phyloP scores from a whole-genome alignment of 2,329 filamentous ascomycete genomes.

The Elsinoe fawcettii region DNA sequence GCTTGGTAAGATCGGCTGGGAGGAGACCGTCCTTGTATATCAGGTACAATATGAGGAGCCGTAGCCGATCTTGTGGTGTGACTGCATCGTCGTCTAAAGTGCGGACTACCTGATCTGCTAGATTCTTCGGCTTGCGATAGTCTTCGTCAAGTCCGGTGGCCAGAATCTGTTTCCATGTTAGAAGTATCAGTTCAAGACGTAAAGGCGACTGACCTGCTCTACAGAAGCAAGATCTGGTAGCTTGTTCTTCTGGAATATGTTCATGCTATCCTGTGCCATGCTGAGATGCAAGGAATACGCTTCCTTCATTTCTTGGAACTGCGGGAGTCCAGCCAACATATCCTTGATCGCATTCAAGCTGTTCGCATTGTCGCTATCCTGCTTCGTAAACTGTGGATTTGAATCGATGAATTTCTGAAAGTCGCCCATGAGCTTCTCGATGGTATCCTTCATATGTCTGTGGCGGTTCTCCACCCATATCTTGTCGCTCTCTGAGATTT shows the following conservation, averaged over 20 bases:
- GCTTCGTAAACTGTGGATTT: constrained; percentile 85
- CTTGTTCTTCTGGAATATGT: constrained; percentile 76
- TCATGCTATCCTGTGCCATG: constrained; percentile 98
- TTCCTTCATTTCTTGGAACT: constrained; percentile 94
- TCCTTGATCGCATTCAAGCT: constrained; percentile 89
- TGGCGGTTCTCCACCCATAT: constrained; percentile 95
- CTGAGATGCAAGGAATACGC: constrained; percentile 88
- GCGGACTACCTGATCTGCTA: constrained; percentile 76
- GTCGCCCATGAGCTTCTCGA: constrained; percentile 84
- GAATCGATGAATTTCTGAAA: constrained; percentile 86
- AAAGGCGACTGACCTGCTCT: constrained; percentile 55
- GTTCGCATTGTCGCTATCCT: constrained; percentile 57
- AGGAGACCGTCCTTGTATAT: constrained; percentile 82
- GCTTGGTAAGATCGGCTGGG: constrained; percentile 70
- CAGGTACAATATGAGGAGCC: constrained; percentile 77
- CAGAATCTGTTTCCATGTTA: constrained; percentile 50
- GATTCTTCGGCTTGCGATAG: constrained; percentile 79
- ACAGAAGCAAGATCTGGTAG: constrained; percentile 77
- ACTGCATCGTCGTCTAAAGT: constrained; percentile 81
- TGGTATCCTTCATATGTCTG: constrained; percentile 95
- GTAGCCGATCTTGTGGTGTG: constrained; percentile 63
- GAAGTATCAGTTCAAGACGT: neutral
- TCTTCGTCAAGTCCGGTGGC: constrained; percentile 92
- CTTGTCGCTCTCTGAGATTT: constrained; percentile 81
- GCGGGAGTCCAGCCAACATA: constrained; percentile 89